These are phyloP conservation scores for Glycine soja DNA, from an alignment of 306 rosid species.

Conservation along the genomic window DNA sequence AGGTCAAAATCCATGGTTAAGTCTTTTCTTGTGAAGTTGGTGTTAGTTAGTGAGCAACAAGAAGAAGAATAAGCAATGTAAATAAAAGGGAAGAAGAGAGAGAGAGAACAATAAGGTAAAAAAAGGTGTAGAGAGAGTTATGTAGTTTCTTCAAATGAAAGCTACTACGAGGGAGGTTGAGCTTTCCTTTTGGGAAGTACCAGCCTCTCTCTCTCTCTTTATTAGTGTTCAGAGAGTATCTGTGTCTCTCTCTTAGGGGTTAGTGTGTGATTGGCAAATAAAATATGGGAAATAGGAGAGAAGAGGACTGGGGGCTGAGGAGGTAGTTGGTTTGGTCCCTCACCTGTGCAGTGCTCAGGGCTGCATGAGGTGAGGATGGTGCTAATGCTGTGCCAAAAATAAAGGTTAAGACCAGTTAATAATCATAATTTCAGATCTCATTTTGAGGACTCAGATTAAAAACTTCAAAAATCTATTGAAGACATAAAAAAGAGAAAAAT, in stretches of 20 bases:
- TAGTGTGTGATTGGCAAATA: conserved; percentile 56
- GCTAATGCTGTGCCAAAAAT: conserved; percentile 28
- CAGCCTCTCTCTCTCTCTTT: conserved; percentile 45
- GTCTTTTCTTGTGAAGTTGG: background rate
- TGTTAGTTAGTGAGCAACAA: conserved; percentile 12
- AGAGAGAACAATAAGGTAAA: conserved; percentile 20
- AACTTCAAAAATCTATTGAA: too few relatives aligned
- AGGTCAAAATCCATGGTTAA: conserved; percentile 85
- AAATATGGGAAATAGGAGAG: conserved; percentile 40
- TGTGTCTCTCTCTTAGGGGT: background rate
- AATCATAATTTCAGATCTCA: background rate
- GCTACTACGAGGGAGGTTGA: conserved; percentile 36
- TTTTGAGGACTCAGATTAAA: background rate
- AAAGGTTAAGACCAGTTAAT: background rate
- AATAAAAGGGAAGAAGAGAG: too few relatives aligned
- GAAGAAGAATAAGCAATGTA: conserved; percentile 44
- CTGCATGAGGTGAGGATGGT: background rate
- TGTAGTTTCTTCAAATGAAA: conserved; percentile 52
- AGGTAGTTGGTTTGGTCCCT: conserved; percentile 50
- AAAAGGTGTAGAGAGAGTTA: conserved; percentile 44
- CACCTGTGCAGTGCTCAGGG: conserved; percentile 48
- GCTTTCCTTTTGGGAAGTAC: conserved; percentile 2
- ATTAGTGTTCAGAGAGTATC: conserved; percentile 33
- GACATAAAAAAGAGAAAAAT: too few relatives aligned
- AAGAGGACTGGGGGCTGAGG: background rate